A percentile compares a stretch with the other conserved stretches of the same genome.
phyloP scores from a whole-genome alignment of 169 alveolate genomes.

The Cyclospora cayetanensis region DNA sequence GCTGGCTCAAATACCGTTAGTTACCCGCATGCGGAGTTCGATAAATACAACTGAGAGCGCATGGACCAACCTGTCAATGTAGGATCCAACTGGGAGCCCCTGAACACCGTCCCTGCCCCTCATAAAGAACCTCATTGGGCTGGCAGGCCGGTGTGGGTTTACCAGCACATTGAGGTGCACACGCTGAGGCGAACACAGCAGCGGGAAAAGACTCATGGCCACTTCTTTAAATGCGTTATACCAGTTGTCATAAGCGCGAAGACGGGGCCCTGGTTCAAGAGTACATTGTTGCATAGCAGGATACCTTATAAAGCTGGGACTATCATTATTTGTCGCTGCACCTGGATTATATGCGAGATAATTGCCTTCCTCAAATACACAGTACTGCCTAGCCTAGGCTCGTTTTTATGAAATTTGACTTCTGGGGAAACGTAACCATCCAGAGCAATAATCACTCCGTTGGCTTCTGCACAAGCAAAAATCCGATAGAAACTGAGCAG shows the following conservation, averaged over 20 bases:
- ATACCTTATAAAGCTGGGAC: neutral
- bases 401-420: neutral
- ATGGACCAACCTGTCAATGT: conserved; percentile 51
- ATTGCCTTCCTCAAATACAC: conserved; percentile 12
- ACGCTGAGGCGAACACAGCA: neutral
- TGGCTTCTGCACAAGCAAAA: neutral
- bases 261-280: too few species aligned
- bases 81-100: conserved; percentile 53
- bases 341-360: conserved; percentile 39
- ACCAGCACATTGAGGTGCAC: conserved; percentile 13
- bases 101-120: conserved; percentile 50
- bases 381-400: neutral
- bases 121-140: conserved; percentile 58
- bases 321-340: neutral
- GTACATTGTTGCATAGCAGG: too few species aligned
- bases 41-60: neutral
- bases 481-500: too few species aligned
- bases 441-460: conserved; percentile 15
- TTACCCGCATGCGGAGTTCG: too few species aligned
- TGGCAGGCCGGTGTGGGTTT: conserved; percentile 61
- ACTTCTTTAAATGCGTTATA: too few species aligned
- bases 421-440: conserved; percentile 4
- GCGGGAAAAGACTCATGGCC: too few species aligned
- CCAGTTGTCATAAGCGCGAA: too few species aligned
- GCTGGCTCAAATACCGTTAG: too few species aligned